A percentile compares a stretch with the other conserved stretches of the same genome.
These are phyloP conservation scores for Beauveria sp. DNA, from an alignment of 2,329 filamentous ascomycete species.

Conservation along the genomic window DNA sequence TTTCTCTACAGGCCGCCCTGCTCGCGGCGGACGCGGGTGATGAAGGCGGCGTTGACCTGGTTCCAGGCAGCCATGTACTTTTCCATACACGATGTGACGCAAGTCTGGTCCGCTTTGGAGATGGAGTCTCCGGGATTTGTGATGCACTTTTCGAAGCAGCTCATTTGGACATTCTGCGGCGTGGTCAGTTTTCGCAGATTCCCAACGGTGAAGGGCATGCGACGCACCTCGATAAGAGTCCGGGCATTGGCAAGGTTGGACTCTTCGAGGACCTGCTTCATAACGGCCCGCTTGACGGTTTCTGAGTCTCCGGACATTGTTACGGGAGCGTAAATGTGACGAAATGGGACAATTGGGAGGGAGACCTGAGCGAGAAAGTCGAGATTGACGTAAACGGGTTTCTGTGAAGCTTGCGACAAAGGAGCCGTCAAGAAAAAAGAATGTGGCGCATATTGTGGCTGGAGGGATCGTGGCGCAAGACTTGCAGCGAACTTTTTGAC, in stretches of 20 bases:
- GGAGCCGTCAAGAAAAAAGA: background rate
- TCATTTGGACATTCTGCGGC: slow-evolving; percentile 66
- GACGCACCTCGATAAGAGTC: slow-evolving; percentile 59
- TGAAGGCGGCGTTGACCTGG: slow-evolving; percentile 60
- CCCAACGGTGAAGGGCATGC: background rate
- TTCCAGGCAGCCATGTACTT: slow-evolving; percentile 82
- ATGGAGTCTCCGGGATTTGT: slow-evolving; percentile 61
- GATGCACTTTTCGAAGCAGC: slow-evolving; percentile 74
- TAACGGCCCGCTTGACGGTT: slow-evolving; percentile 52
- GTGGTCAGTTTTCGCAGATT: background rate
- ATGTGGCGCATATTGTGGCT: background rate
- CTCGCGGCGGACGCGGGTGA: slow-evolving; percentile 55
- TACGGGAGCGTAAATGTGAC: background rate
- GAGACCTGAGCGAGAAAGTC: background rate
- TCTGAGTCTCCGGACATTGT: slow-evolving; percentile 48
- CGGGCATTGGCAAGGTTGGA: slow-evolving; percentile 61
- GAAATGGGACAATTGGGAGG: background rate
- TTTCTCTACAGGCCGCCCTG: slow-evolving; percentile 23
- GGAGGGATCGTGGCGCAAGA: background rate
- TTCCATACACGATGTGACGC: slow-evolving; percentile 71
- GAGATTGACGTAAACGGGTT: background rate
- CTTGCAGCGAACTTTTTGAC: background rate
- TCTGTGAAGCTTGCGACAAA: background rate
- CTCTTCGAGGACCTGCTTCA: slow-evolving; percentile 57
- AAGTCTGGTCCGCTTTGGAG: slow-evolving; percentile 60